phyloP scores from a whole-genome alignment of 306 rosid genomes.

The Gynostemma pentaphyllum region DNA sequence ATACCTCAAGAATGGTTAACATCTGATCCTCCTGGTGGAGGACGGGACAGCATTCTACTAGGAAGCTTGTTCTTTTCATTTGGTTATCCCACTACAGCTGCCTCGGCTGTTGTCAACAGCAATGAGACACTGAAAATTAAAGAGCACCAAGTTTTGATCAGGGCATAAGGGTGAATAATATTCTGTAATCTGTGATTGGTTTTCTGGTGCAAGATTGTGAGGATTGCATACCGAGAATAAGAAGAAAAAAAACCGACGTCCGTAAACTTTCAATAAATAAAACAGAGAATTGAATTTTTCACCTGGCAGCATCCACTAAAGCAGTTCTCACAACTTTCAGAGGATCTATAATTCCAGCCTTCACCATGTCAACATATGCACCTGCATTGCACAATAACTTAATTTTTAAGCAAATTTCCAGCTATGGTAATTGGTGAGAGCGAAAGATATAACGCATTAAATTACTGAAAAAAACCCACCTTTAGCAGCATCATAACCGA shows the following conservation, averaged over 20 bases:
- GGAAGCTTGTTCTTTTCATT: slow-evolving; percentile 47
- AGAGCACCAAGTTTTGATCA: background rate
- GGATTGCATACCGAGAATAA: background rate
- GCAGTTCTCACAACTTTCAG: slow-evolving; percentile 89
- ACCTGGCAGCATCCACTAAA: slow-evolving; percentile 90
- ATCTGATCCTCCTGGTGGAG: slow-evolving; percentile 19
- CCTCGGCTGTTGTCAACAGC: slow-evolving; percentile 81
- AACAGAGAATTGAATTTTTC: slow-evolving; percentile 5
- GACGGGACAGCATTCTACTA: slow-evolving; percentile 51
- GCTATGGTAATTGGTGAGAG: background rate
- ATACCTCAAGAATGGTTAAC: background rate
- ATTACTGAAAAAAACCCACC: slow-evolving; percentile 30
- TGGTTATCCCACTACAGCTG: slow-evolving; percentile 41
- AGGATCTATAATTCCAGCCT: slow-evolving; percentile 86
- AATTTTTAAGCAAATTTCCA: background rate
- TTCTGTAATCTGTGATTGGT: background rate
- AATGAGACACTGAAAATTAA: slow-evolving; percentile 47
- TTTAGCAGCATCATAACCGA: slow-evolving; percentile 73
- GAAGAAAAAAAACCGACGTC: background rate
- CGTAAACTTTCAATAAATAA: background rate
- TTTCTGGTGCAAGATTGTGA: background rate
- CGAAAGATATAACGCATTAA: background rate
- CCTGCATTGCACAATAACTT: slow-evolving; percentile 37
- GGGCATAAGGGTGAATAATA: background rate
- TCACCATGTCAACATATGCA: slow-evolving; percentile 76